Evolutionary conservation across 768 basidiomycete genomes (phyloP), one percentile per base, ranked within the genome.

Genomic region (Hericium erinaceus): DNA sequence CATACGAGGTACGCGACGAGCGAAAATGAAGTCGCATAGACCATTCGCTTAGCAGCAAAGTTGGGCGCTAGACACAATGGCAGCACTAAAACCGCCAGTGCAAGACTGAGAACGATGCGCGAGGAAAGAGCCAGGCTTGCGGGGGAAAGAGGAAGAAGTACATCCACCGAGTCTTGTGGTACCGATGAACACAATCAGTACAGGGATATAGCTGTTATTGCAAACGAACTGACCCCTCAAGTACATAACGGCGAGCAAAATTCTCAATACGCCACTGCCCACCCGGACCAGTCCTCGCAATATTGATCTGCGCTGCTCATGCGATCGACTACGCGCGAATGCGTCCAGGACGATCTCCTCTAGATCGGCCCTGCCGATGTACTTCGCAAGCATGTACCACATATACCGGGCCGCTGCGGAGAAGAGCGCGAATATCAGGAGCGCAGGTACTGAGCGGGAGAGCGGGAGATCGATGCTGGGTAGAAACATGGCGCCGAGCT

Each of bases 371-470:
- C 80, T 79, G 63, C 81, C 80, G 48, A 87, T 73, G 68, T 90
- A 87, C 37, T 84, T 77, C 48, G 83, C 81, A n/a, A 90, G 78
- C 75, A 89, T 79, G 70, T 87, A 89, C 83, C 84, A 87, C 52
- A 90, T 71, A 62, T 87, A 85, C 53, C 85, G 73, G 40, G 82
- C 75, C 60, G 86, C 80, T 37, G 77, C 77, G 7, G 87, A 77
- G 13, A 85, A 69, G 39, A 76, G 61, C n/a, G 83, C 82, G 57
- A 82, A 82, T 28, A 76, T 63, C 37, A 82, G 49, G 2, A 88
- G 68, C 1, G 73, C 69, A 28, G 80, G 70, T 28, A 88, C 70
- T 3, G 77, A 74, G 28, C 76, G 72, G 64, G 77, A 75, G 41
- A 85, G 70, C 3, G 83, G 74, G n/a, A 68, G 61, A 39, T 69